Evolutionary conservation across 2,329 filamentous ascomycete species (phyloP).

Genomic region (Sporothrix luriei): DNA sequence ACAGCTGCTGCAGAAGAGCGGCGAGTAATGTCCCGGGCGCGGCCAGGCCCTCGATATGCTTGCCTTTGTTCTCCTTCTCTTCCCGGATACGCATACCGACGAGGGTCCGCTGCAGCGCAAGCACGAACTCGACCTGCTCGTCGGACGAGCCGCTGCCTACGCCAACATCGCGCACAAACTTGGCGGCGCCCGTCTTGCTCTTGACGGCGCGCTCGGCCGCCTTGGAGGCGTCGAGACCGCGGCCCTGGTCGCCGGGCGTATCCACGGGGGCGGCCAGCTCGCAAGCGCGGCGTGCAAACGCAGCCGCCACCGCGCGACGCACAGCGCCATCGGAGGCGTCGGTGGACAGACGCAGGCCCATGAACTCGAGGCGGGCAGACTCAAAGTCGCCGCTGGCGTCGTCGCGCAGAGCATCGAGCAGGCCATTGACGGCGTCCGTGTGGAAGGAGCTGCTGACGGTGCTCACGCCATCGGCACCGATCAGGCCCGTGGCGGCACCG

Average conservation of each 20-base stretch:
- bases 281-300: constrained; percentile 79
- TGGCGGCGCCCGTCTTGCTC: constrained; percentile 55
- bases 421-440: constrained; percentile 78
- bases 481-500: constrained; percentile 1
- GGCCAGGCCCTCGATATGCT: background rate
- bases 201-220: constrained; percentile 66
- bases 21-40: constrained; percentile 66
- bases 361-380: constrained; percentile 81
- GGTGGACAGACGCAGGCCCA: constrained; percentile 85
- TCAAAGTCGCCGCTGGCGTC: constrained; percentile 78
- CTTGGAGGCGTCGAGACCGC: constrained; percentile 59
- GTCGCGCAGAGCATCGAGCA: constrained; percentile 81
- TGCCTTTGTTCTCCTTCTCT: constrained; percentile 23
- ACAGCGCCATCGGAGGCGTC: constrained; percentile 90
- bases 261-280: constrained; percentile 62
- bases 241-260: constrained; percentile 43
- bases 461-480: constrained; percentile 42
- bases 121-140: constrained; percentile 83
- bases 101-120: constrained; percentile 80
- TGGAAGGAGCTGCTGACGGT: constrained; percentile 65
- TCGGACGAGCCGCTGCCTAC: constrained; percentile 54
- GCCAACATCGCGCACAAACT: constrained; percentile 49
- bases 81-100: constrained; percentile 50
- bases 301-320: constrained; percentile 79
- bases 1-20: constrained; percentile 79